Conservation (phyloP, 306 rosid species). For the Fragaria ananassa region DNA sequence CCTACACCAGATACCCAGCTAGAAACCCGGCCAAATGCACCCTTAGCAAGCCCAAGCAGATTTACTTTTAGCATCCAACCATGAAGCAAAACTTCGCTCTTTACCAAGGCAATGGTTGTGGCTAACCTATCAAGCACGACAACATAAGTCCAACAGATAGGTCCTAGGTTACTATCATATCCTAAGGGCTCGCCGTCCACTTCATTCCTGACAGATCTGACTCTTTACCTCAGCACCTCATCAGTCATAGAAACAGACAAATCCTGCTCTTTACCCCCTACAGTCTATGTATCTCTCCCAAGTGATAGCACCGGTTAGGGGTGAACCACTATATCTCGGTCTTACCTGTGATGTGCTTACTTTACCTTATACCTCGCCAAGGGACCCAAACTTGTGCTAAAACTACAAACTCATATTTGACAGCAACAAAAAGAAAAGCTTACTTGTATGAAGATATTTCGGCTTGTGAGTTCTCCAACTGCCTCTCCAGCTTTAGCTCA, state of each 20-base stretch:
- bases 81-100: neutral
- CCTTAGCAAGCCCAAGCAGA: neutral
- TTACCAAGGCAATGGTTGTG: neutral
- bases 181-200: neutral
- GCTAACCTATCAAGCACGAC: neutral
- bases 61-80: neutral
- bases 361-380: neutral
- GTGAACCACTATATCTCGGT: neutral
- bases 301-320: neutral
- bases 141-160: neutral
- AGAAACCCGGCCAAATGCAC: neutral
- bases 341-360: neutral
- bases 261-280: neutral
- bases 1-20: neutral
- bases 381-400: neutral
- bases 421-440: conserved; percentile 19
- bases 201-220: neutral
- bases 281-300: neutral
- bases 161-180: neutral
- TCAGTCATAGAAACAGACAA: neutral
- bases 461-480: conserved; percentile 73
- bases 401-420: neutral
- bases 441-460: conserved; percentile 84
- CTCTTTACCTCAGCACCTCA: neutral
- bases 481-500: conserved; percentile 91